Evolutionary conservation across 768 basidiomycete species (phyloP).

Genomic region (Russula emetica): DNA sequence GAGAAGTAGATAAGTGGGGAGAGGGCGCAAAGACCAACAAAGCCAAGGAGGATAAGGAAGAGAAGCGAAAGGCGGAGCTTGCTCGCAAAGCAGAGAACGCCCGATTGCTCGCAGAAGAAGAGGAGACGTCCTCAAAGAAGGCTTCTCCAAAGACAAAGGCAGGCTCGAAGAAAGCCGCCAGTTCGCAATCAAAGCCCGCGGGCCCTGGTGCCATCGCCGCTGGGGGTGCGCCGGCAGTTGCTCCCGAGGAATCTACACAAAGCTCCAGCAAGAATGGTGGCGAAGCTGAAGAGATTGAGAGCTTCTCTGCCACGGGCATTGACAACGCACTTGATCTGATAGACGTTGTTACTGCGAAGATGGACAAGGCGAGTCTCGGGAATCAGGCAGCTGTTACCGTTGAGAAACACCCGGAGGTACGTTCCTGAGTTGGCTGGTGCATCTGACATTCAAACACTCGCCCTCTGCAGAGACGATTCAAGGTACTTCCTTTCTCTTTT

Average conservation of each 20-base stretch:
- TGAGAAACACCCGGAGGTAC: constrained; percentile 90
- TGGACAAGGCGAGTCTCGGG: constrained; percentile 89
- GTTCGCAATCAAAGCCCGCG: constrained; percentile 45
- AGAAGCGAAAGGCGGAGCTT: constrained; percentile 73
- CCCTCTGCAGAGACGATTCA: constrained; percentile 71
- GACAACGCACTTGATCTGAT: constrained; percentile 88
- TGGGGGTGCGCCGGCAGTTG: constrained; percentile 48
- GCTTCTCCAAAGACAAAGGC: constrained; percentile 48
- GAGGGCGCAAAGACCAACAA: constrained; percentile 67
- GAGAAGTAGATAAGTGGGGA: constrained; percentile 65
- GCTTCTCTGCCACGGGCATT: constrained; percentile 78
- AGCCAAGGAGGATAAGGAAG: constrained; percentile 68
- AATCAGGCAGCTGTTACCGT: constrained; percentile 81
- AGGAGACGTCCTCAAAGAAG: constrained; percentile 59
- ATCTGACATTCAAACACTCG: constrained; percentile 20
- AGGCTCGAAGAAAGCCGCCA: constrained; percentile 6
- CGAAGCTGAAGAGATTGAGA: constrained; percentile 50
- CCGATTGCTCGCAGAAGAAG: constrained; percentile 83
- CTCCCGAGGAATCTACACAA: constrained; percentile 28
- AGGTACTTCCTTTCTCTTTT: constrained; percentile 44
- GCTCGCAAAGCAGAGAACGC: constrained; percentile 86
- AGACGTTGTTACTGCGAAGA: constrained; percentile 85
- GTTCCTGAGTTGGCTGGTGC: constrained; percentile 4
- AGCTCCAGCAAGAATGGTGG: constrained; percentile 32
- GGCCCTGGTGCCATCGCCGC: constrained; percentile 85